phyloP scores from a whole-genome alignment of 2,329 filamentous ascomycete species.

The Aspergillus carbonarius region DNA sequence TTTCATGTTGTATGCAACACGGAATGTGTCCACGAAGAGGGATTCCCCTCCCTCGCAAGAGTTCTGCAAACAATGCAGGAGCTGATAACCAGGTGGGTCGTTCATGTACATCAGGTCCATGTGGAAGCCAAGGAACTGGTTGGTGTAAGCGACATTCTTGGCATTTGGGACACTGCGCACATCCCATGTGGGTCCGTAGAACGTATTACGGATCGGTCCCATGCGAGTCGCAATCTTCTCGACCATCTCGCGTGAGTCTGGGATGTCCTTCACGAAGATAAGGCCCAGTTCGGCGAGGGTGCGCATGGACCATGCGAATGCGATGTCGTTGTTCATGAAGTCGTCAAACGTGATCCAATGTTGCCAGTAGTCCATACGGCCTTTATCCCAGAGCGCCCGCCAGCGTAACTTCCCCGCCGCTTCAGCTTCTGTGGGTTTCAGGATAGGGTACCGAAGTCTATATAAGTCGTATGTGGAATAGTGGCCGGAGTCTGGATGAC shows the following conservation, averaged over 20 bases:
- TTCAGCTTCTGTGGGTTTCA: not conserved
- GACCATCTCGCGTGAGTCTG: conserved; percentile 65
- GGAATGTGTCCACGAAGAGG: conserved; percentile 76
- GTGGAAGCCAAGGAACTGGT: conserved; percentile 77
- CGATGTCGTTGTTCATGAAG: conserved; percentile 63
- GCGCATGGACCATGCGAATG: conserved; percentile 61
- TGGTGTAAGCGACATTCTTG: conserved; percentile 91
- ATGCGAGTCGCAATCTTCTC: conserved; percentile 68
- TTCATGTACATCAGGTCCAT: conserved; percentile 89
- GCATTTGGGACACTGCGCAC: conserved; percentile 78
- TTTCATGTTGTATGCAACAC: conserved; percentile 49
- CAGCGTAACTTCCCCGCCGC: not conserved
- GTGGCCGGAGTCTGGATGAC: conserved; percentile 38
- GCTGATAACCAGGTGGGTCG: conserved; percentile 75
- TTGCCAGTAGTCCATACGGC: conserved; percentile 45
- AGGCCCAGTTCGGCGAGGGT: conserved; percentile 68
- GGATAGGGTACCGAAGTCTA: conserved; percentile 12
- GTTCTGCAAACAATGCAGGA: conserved; percentile 86
- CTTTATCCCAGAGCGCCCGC: conserved; percentile 38
- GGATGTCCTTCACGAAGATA: conserved; percentile 73
- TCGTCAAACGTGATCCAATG: conserved; percentile 65
- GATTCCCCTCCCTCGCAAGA: conserved; percentile 78
- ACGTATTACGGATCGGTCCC: conserved; percentile 77
- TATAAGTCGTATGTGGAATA: conserved; percentile 34
- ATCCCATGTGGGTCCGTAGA: conserved; percentile 90